Evolutionary conservation across 1,139 yeast genomes (phyloP), one percentile per base, ranked within the genome.

Genomic region (Diutina rugosa): DNA sequence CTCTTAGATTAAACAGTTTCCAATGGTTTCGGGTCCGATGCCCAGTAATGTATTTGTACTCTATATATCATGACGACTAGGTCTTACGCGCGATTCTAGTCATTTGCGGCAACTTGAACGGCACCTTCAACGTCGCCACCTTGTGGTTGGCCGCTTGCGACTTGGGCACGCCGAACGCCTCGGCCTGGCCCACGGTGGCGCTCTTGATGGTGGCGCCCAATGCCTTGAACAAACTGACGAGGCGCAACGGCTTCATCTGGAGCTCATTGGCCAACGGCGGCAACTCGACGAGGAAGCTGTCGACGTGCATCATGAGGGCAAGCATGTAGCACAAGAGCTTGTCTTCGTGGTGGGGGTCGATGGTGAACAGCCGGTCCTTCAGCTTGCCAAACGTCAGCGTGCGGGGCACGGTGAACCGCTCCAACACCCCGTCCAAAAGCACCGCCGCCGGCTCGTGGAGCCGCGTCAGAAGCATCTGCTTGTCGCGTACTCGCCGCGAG

Each of bases 321-420:
- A 93, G 73, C 56, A 90, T 74, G 70, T 83, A 87, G 69, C 97
- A 87, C 62, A 93, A 74, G 55, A 93, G 75, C 70, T 87, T 90
- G 71, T 90, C 96, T 70, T 90, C 96, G 65, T 83, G 81, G 63
- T 82, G 85, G 51, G 98, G 96, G 66, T 93, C 97, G 60, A 93
- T 81, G 59, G 80, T 75, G 67, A 80, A 90, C 16, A 86, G 79
- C 64, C 85, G 80, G 61, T 85, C 88, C 69, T 86, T 87, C 28
- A 90, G 76, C 68, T 80, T 84, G 59, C 95, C 96, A 61, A 81
- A 80, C 56, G 77, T 79, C 7, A 90, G 81, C 12, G 89, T 77
- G 65, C 82, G 82, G 41, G 79, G 68, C 55, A 84, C 79, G 21
- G 96, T 77, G 68, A 90, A 91, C 59, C 87, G 78, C 55, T 79